phyloP scores from a whole-genome alignment of 2,329 filamentous ascomycete species.

The Cladosporium austrohemisphaericum region DNA sequence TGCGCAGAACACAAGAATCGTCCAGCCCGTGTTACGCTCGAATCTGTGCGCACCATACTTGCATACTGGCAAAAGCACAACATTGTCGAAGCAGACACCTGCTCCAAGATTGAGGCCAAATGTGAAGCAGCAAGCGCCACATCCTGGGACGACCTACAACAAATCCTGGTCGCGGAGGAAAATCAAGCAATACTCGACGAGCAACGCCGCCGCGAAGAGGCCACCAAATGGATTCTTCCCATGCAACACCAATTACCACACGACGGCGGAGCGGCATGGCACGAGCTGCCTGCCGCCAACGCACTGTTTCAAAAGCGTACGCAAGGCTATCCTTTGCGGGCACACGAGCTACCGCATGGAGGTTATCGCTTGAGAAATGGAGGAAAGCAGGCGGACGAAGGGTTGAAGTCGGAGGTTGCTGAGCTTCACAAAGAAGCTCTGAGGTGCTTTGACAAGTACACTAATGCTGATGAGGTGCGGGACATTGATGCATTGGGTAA shows the following conservation, averaged over 20 bases:
- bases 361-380: conserved; percentile 25
- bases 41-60: conserved; percentile 2
- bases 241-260: conserved; percentile 25
- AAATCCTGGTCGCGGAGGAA: conserved; percentile 11
- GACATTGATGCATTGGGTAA: conserved; percentile 33
- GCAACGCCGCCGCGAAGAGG: conserved; percentile 13
- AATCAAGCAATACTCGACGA: conserved; percentile 11
- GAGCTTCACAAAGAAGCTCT: conserved; percentile 25
- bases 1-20: background rate
- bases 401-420: conserved; percentile 23
- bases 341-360: conserved; percentile 24
- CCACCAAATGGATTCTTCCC: conserved; percentile 21
- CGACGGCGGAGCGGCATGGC: conserved; percentile 28
- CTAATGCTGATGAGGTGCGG: conserved; percentile 26
- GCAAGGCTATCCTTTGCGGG: conserved; percentile 28
- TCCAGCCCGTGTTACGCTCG: background rate
- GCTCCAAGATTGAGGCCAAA: background rate
- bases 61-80: conserved; percentile 7
- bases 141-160: conserved; percentile 12
- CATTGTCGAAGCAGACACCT: conserved; percentile 4
- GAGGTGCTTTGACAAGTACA: conserved; percentile 27
- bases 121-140: conserved; percentile 3
- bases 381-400: conserved; percentile 21
- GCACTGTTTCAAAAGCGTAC: conserved; percentile 25
- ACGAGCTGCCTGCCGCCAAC: conserved; percentile 32